Base-by-base conservation (phyloP, 345 rosid species). In the Rhizophora mangle region DNA sequence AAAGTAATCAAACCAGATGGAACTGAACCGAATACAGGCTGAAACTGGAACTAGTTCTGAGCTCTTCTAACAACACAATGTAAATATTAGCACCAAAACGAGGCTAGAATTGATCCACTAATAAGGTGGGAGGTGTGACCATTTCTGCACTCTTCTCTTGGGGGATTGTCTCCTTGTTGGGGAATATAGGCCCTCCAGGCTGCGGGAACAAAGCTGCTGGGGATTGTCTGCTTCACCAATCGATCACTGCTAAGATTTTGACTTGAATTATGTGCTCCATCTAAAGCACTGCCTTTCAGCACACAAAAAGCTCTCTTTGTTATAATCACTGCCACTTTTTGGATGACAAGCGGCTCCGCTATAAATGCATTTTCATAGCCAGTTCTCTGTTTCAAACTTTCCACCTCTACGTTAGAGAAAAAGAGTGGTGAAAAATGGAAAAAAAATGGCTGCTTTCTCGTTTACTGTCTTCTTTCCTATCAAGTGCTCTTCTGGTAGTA, bases 381-480 rank as follows among this genome's bases (percentile, higher is more conserved):
- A 46, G 70, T 68, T 31, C 74, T 58, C 69, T 22, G 72, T 81
- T 79, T 21, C 82, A 82, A 77, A 65, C 71, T 72, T 58, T 76
- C 32, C 65, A 27, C 52, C 30, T 32, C 59, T 8, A 18, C 13
- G 68, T 21, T 16, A 20, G 10, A 27, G 29, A 60, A 3, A 10
- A 29, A 49, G 22, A 34, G 16, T 65, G 49, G 31, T 3, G 21
- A 53, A 39, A 68, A 49, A 27, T 24, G 32, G 37, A 10, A 10
- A 15, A 19, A 18, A 43, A 27, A 77, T 73, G 81, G 73, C 83
- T 60, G 34, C 82, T 46, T 74, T 72, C 63, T 71, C 77, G 5
- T 72, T 24, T 49, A 47, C 68, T 53, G 39, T 74, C 52, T 65
- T 55, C 70, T 62, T 58, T 51, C 29, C 59, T 24, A 30, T 68